phyloP scores from a whole-genome alignment of 1,139 yeast species.

The Candida sp. region DNA sequence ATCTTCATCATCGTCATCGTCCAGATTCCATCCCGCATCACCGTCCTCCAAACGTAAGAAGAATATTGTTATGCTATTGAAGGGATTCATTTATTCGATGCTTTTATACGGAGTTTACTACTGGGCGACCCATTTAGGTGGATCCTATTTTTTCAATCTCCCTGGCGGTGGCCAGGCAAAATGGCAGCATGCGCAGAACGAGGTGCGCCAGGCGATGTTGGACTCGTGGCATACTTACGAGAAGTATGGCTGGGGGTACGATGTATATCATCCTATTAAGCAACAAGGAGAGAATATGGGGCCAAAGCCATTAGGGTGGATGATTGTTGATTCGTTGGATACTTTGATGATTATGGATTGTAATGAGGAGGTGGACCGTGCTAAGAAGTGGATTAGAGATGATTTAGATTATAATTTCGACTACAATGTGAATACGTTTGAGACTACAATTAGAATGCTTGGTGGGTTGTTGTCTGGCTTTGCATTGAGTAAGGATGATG shows the following conservation, averaged over 20 bases:
- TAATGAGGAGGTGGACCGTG: constrained; percentile 63
- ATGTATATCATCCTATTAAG: constrained; percentile 50
- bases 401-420: constrained; percentile 57
- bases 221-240: constrained; percentile 85
- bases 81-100: constrained; percentile 43
- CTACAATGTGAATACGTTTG: constrained; percentile 82
- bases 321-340: constrained; percentile 89
- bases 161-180: constrained; percentile 9
- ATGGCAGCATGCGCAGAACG: constrained; percentile 53
- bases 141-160: not conserved
- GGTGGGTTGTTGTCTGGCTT: constrained; percentile 91
- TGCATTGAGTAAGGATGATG: constrained; percentile 69
- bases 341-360: constrained; percentile 85
- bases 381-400: constrained; percentile 75
- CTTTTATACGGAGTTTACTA: constrained; percentile 42
- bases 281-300: constrained; percentile 80
- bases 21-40: constrained; percentile 9
- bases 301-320: constrained; percentile 90
- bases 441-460: constrained; percentile 91
- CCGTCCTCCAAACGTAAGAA: constrained; percentile 8
- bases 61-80: constrained; percentile 41
- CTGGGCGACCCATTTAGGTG: constrained; percentile 6
- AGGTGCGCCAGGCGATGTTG: constrained; percentile 66
- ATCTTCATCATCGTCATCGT: constrained; percentile 5
- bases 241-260: constrained; percentile 78